These are phyloP conservation scores for Penicillium janthinellum DNA, from an alignment of 2,329 filamentous ascomycete genomes.

Conservation along the genomic window DNA sequence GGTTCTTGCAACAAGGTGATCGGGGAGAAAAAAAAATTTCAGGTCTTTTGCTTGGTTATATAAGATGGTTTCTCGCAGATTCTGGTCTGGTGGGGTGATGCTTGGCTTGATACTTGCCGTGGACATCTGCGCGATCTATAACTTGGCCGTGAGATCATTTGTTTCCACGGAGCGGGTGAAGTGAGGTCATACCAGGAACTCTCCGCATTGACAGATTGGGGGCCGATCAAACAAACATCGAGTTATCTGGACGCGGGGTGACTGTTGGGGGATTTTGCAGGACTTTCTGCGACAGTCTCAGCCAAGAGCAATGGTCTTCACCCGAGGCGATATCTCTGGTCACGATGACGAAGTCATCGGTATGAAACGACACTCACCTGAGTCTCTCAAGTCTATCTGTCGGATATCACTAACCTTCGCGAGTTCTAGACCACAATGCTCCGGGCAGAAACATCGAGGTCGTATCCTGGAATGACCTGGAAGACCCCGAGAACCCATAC, in stretches of 20 bases:
- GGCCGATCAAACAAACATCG: neutral
- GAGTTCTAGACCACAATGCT: conserved; percentile 19
- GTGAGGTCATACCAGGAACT: conserved; percentile 22
- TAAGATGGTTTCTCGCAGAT: neutral
- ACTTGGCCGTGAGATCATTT: conserved; percentile 11
- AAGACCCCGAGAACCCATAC: conserved; percentile 42
- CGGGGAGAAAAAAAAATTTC: conserved; percentile 8
- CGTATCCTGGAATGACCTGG: conserved; percentile 32
- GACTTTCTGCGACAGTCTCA: neutral
- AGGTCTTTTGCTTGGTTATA: neutral
- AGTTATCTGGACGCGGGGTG: neutral
- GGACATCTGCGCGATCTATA: conserved; percentile 3
- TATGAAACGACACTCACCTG: conserved; percentile 8
- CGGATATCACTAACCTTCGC: neutral
- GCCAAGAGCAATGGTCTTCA: conserved; percentile 22
- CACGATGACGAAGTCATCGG: conserved; percentile 22
- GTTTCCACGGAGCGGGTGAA: neutral
- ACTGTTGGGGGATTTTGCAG: neutral
- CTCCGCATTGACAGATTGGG: conserved; percentile 1
- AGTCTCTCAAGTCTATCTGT: neutral
- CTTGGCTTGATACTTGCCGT: neutral
- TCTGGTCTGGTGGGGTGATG: neutral
- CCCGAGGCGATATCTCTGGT: conserved; percentile 26
- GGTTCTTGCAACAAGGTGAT: conserved; percentile 1
- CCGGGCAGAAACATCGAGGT: conserved; percentile 19